Conservation (phyloP, 306 rosid genomes). For the Quercus alba region DNA sequence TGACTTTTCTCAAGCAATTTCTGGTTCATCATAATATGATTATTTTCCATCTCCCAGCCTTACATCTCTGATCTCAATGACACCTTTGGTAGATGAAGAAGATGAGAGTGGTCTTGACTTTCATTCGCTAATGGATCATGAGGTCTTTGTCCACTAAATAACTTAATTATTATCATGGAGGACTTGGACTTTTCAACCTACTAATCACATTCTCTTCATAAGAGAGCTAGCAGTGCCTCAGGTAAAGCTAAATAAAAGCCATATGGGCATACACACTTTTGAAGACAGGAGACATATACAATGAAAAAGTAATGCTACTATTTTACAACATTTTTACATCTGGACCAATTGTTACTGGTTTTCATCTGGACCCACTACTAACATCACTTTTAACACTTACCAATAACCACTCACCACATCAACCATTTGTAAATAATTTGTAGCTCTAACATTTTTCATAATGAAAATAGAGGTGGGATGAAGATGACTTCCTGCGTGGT, state of each 20-base stretch:
- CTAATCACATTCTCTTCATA: conserved; percentile 5
- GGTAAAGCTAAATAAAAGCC: neutral
- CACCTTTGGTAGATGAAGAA: neutral
- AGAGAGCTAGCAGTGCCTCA: neutral
- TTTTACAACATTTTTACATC: too few relatives aligned
- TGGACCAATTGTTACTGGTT: too few relatives aligned
- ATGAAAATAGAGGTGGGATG: conserved; percentile 3
- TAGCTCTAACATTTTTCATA: neutral
- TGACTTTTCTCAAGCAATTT: neutral
- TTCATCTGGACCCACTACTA: too few relatives aligned
- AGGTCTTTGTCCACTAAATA: too few relatives aligned
- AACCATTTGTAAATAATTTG: too few relatives aligned
- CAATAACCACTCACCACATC: too few relatives aligned
- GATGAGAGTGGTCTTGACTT: neutral
- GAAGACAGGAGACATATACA: neutral
- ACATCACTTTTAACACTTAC: too few relatives aligned
- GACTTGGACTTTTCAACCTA: too few relatives aligned
- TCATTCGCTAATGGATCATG: neutral
- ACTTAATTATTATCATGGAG: too few relatives aligned
- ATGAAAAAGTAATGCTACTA: too few relatives aligned
- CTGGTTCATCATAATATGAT: conserved; percentile 28
- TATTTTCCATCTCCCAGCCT: conserved; percentile 33
- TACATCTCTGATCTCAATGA: neutral
- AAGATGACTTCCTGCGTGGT: conserved; percentile 26
- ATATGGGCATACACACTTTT: neutral